Base-by-base conservation (phyloP, 306 rosid species). In the Cicer arietinum region DNA sequence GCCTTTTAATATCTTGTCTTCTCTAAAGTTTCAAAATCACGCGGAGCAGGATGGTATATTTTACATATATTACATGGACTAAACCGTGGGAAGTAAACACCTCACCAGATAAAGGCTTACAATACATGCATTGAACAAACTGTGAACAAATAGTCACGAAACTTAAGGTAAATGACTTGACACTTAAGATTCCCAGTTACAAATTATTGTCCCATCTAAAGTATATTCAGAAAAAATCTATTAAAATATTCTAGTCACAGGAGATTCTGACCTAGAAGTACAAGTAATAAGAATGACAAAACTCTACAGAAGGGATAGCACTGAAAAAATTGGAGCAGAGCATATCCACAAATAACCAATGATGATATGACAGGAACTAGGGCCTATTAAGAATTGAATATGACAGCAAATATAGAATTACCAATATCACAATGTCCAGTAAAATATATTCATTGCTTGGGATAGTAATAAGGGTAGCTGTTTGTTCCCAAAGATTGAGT, bases 391-490 rank as follows among this genome's bases (percentile, higher is more conserved):
- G 58, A 79, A 54, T 62, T 69, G 58, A 35, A 52, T 16, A 61
- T 51, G 35, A 50, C 20, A 13, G 60, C 44, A 40, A 56, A 30
- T 30, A 30, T 3, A 59, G 59, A 64, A 60, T 20, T n/a, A 8
- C 10, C 25, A 56, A 22, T 16, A 48, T 78, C 79, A 51, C 80
- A 11, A 44, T 40, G 16, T 75, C 69, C 11, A 37, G n/a, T 39
- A 60, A 47, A 53, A 69, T 47, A 37, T 53, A 65, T 69, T 80
- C 81, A 90, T 75, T 83, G 88, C 71, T 90, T 90, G 62, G 88
- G 80, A 50, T 76, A 71, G 80, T 87, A 90, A 79, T 90, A 92
- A 10, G 93, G 91, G 79, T 86, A 90, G 30, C 80, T 85, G 18
- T 83, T 89, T 85, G 80, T 84, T 83, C 88, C 93, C 52, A 85